Conservation (phyloP, 805 yeast genomes). For the Torulaspora quercuum region DNA sequence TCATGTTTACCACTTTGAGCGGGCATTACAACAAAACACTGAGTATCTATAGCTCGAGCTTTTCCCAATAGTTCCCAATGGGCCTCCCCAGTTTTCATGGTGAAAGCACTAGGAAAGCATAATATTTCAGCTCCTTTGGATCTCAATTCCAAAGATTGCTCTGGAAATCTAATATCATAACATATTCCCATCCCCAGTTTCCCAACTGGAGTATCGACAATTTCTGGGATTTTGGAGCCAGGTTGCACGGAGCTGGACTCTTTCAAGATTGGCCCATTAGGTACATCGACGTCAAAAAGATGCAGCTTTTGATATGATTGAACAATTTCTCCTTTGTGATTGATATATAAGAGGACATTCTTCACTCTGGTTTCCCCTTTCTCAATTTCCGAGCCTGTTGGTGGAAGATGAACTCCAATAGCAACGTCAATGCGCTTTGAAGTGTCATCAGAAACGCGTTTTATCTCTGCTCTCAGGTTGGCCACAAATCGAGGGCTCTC, state of each 20-base stretch:
- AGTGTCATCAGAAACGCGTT: constrained; percentile 33
- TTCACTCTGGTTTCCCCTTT: constrained; percentile 46
- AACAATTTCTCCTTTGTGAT: constrained; percentile 57
- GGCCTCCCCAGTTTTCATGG: constrained; percentile 83
- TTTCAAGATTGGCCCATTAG: constrained; percentile 72
- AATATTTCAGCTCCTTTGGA: constrained; percentile 70
- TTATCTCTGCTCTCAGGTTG: constrained; percentile 46
- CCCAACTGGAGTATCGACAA: constrained; percentile 59
- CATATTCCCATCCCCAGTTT: constrained; percentile 72
- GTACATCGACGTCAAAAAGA: constrained; percentile 80
- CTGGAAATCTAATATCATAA: constrained; percentile 87
- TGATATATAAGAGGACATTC: constrained; percentile 72
- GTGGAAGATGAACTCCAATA: constrained; percentile 87
- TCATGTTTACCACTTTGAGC: constrained; percentile 83
- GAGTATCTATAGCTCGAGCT: constrained; percentile 86
- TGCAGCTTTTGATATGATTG: constrained; percentile 82
- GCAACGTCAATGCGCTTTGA: constrained; percentile 59
- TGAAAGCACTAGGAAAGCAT: constrained; percentile 89
- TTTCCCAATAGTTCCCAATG: constrained; percentile 83
- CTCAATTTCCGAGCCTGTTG: constrained; percentile 29
- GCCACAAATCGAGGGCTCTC: constrained; percentile 43
- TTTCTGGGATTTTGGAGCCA: constrained; percentile 52
- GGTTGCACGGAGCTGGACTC: constrained; percentile 82
- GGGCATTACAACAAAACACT: constrained; percentile 81
- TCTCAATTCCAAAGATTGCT: constrained; percentile 62